Evolutionary conservation across 495 filamentous ascomycete genomes (phyloP).

Genomic region (Penicillium coffeae): DNA sequence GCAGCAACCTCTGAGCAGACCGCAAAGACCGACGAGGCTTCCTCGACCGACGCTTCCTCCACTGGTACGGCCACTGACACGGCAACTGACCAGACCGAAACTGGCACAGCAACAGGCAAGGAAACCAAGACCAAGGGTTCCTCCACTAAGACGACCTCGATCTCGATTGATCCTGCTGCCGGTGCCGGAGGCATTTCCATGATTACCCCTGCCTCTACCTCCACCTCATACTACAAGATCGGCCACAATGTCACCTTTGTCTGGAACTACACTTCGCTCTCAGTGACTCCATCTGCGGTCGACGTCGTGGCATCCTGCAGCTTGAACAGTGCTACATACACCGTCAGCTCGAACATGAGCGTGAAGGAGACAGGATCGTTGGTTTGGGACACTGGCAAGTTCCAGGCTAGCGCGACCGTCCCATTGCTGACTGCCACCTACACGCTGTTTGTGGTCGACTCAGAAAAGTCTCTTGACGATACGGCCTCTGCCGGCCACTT

Average conservation of each 20-base stretch:
- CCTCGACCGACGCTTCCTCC: constrained; percentile 19
- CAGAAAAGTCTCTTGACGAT: constrained; percentile 57
- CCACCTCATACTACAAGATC: constrained; percentile 80
- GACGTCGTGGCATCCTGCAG: constrained; percentile 81
- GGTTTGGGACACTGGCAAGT: constrained; percentile 77
- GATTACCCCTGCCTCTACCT: constrained; percentile 64
- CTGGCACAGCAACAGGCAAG: neutral
- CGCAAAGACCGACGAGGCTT: constrained; percentile 16
- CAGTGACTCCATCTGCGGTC: constrained; percentile 69
- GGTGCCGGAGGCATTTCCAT: constrained; percentile 75
- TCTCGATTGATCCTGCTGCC: constrained; percentile 54
- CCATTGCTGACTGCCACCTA: constrained; percentile 71
- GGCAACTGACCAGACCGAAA: neutral
- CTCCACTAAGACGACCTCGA: constrained; percentile 33
- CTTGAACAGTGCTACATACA: constrained; percentile 60
- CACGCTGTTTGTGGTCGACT: constrained; percentile 80
- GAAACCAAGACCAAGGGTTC: constrained; percentile 32
- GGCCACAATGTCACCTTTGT: constrained; percentile 78
- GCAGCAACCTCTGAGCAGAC: constrained; percentile 19
- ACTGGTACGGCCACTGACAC: constrained; percentile 17
- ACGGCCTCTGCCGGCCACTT: constrained; percentile 70
- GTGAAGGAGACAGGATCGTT: constrained; percentile 53
- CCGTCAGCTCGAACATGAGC: constrained; percentile 61
- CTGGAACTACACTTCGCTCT: constrained; percentile 94
- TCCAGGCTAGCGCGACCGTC: constrained; percentile 56